A percentile compares a stretch with the other conserved stretches of the same genome.
phyloP scores from a whole-genome alignment of 163 green algal genomes.

The Chlamydomonas reinhardtii region DNA sequence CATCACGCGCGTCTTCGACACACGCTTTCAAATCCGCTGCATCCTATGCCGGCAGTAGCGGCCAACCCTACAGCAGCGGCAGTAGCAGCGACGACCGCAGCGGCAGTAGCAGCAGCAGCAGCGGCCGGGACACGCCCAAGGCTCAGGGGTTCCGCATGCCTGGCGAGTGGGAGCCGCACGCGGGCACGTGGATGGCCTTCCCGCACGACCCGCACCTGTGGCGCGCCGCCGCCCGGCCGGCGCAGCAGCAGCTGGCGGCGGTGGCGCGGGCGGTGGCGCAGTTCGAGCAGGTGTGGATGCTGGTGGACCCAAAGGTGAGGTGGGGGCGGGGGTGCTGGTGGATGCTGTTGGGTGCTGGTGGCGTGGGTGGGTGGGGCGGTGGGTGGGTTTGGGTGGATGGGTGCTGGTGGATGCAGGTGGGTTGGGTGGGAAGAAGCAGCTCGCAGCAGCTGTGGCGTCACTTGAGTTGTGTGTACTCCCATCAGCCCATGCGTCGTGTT shows the following conservation, averaged over 20 bases:
- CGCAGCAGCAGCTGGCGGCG: constrained; percentile 62
- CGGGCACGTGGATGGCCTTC: constrained; percentile 68
- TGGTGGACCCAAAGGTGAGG: constrained; percentile 49
- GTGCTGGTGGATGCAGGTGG: too few relatives aligned
- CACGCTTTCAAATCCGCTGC: too few relatives aligned
- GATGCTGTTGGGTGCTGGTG: neutral
- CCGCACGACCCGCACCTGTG: constrained; percentile 64
- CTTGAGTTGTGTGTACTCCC: too few relatives aligned
- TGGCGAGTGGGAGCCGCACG: constrained; percentile 40
- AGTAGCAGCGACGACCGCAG: too few relatives aligned
- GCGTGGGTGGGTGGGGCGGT: neutral
- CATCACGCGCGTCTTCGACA: too few relatives aligned
- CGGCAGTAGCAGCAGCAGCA: too few relatives aligned
- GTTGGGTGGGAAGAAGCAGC: too few relatives aligned
- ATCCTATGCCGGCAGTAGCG: too few relatives aligned
- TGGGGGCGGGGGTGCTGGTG: neutral
- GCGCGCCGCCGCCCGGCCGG: constrained; percentile 52
- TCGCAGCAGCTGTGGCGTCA: too few relatives aligned
- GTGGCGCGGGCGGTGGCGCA: constrained; percentile 56
- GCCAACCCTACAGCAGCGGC: too few relatives aligned
- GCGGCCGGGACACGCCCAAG: neutral
- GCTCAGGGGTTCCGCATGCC: constrained; percentile 29
- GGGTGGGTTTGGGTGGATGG: too few relatives aligned
- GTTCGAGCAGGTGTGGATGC: constrained; percentile 59
- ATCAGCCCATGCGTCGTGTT: too few relatives aligned